phyloP scores from a whole-genome alignment of 139 green algal species.

The Chlamydomonas sp. region DNA sequence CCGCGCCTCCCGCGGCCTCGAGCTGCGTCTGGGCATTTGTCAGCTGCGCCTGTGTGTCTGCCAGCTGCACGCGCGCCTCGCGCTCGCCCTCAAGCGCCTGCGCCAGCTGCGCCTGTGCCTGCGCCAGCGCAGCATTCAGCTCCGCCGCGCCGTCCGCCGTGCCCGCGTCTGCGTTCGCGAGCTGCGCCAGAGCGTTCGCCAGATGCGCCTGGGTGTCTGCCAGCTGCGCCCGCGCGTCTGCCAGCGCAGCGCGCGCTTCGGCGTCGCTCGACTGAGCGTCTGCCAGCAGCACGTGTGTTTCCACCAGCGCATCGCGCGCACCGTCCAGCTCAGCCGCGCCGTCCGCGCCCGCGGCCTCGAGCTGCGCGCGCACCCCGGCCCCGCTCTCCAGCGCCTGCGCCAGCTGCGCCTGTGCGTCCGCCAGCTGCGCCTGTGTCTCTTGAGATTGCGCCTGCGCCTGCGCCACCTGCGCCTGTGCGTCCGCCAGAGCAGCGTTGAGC shows the following conservation, averaged over 20 bases:
- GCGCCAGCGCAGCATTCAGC: not conserved
- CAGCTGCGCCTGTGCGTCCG: too few relatives aligned
- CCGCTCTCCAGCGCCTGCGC: not conserved
- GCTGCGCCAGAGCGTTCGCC: not conserved
- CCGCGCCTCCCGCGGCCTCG: too few relatives aligned
- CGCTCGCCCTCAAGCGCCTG: not conserved
- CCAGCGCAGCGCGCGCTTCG: not conserved
- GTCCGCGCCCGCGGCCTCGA: too few relatives aligned
- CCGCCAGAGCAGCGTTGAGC: too few relatives aligned
- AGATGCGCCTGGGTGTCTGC: not conserved
- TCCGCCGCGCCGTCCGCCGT: not conserved
- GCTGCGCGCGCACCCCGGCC: not conserved
- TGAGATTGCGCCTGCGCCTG: too few relatives aligned
- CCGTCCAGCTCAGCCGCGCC: not conserved
- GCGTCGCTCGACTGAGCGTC: not conserved
- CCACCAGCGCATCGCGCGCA: not conserved
- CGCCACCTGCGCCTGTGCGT: too few relatives aligned
- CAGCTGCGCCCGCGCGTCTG: not conserved
- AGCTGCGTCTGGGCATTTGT: not conserved
- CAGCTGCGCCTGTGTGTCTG: not conserved
- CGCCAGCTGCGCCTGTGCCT: not conserved
- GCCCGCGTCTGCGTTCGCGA: not conserved
- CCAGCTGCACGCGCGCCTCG: not conserved
- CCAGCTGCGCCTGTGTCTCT: not conserved
- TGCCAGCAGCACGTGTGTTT: not conserved